A percentile compares a stretch with the other conserved stretches of the same genome.
These are phyloP conservation scores for Xylaria bambusicola DNA, from an alignment of 495 filamentous ascomycete species.

Conservation along the genomic window DNA sequence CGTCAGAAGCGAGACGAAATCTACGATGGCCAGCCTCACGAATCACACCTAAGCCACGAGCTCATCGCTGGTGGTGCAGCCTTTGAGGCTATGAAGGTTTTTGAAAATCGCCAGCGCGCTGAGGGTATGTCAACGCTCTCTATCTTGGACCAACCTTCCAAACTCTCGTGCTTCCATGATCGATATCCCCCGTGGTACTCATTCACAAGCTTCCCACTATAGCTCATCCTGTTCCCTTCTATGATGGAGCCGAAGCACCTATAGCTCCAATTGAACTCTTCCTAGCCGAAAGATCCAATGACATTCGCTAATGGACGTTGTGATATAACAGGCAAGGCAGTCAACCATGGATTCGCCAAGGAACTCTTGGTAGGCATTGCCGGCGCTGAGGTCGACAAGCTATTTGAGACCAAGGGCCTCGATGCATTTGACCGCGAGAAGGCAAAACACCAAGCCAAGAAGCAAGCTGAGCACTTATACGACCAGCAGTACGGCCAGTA, in stretches of 20 bases:
- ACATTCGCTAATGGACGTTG: background rate
- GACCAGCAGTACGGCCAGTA: slow-evolving; percentile 55
- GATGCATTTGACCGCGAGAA: slow-evolving; percentile 64
- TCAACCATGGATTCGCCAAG: slow-evolving; percentile 76
- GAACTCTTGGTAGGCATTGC: slow-evolving; percentile 71
- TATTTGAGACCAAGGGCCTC: slow-evolving; percentile 76
- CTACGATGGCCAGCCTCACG: slow-evolving; percentile 53
- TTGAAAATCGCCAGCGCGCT: slow-evolving; percentile 72
- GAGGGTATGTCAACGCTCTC: slow-evolving; percentile 54
- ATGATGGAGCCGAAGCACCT: too few relatives aligned
- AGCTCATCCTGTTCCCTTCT: too few relatives aligned
- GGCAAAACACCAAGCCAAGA: slow-evolving; percentile 66
- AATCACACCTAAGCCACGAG: slow-evolving; percentile 71
- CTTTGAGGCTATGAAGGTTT: slow-evolving; percentile 79
- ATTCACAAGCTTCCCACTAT: too few relatives aligned
- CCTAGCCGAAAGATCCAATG: background rate
- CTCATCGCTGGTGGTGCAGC: slow-evolving; percentile 73
- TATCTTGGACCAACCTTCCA: background rate
- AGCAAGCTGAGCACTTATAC: slow-evolving; percentile 66
- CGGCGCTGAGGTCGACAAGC: slow-evolving; percentile 75
- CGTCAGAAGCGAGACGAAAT: slow-evolving; percentile 62
- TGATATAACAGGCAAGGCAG: slow-evolving; percentile 58
- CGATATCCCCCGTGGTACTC: too few relatives aligned
- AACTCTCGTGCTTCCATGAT: background rate
- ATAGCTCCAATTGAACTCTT: too few relatives aligned